Conservation (phyloP, 1,284 basidiomycete genomes). For the Pseudomicrostroma phylloplanum region DNA sequence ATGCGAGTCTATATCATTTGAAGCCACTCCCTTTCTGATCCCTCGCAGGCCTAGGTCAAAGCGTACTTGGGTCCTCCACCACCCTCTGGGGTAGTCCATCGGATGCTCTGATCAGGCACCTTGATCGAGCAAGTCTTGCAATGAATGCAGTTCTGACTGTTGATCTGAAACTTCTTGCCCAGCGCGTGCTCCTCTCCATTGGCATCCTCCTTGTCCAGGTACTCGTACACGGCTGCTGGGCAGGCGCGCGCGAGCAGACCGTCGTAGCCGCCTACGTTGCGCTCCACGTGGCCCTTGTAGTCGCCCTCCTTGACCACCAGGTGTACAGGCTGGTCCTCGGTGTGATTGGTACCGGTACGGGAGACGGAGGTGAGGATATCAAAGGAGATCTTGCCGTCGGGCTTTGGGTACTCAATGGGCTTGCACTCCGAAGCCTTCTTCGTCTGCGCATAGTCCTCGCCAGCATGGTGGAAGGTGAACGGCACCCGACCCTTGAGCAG, state of each 20-base stretch:
- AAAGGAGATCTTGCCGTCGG: slow-evolving; percentile 84
- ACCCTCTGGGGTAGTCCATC: slow-evolving; percentile 46
- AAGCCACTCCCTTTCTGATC: too few species aligned
- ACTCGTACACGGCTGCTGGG: slow-evolving; percentile 96
- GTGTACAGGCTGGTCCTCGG: slow-evolving; percentile 90
- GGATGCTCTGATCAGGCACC: slow-evolving; percentile 46
- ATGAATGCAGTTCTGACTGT: slow-evolving; percentile 54
- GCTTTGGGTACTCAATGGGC: slow-evolving; percentile 83
- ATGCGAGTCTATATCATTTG: too few species aligned
- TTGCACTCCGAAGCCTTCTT: slow-evolving; percentile 57
- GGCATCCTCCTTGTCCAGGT: slow-evolving; percentile 65
- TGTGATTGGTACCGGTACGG: slow-evolving; percentile 91
- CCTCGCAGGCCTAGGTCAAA: slow-evolving; percentile 22
- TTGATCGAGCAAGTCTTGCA: slow-evolving; percentile 50
- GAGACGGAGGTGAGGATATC: slow-evolving; percentile 86
- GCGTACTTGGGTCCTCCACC: slow-evolving; percentile 49
- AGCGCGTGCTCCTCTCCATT: slow-evolving; percentile 54
- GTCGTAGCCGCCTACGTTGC: slow-evolving; percentile 67
- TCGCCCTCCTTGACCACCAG: slow-evolving; percentile 59
- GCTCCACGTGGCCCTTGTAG: slow-evolving; percentile 60
- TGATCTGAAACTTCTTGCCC: slow-evolving; percentile 90
- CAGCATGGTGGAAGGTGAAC: slow-evolving; percentile 78
- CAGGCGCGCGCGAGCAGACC: slow-evolving; percentile 82
- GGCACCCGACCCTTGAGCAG: slow-evolving; percentile 79
- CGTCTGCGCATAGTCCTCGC: slow-evolving; percentile 60